These are phyloP conservation scores for Schizosaccharomyces cryophilus DNA, from an alignment of 805 yeast genomes.

Conservation along the genomic window DNA sequence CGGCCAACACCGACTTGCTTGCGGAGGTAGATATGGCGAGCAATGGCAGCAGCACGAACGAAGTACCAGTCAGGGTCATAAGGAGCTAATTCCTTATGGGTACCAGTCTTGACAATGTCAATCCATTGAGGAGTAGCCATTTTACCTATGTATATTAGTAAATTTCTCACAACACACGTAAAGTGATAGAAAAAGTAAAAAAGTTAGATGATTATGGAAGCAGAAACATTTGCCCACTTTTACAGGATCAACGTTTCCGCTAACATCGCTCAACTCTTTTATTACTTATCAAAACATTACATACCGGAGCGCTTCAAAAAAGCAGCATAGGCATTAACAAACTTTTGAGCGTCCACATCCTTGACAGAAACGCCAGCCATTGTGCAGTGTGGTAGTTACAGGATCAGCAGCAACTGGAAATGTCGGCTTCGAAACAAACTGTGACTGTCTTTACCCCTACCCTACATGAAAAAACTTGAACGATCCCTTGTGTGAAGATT, in stretches of 20 bases:
- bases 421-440: neutral
- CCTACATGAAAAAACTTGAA: neutral
- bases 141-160: conserved; percentile 22
- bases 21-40: conserved; percentile 99
- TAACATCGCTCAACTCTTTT: neutral
- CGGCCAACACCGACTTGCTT: conserved; percentile 98
- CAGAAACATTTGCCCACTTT: no score
- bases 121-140: conserved; percentile 99
- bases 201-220: no score
- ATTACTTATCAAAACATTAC: neutral
- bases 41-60: conserved; percentile 88
- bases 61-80: conserved; percentile 90
- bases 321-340: conserved; percentile 97
- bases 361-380: conserved; percentile 20
- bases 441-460: neutral
- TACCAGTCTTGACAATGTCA: conserved; percentile 96
- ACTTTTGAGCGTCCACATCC: conserved; percentile 99
- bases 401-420: neutral
- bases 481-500: no score
- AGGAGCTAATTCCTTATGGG: conserved; percentile 98
- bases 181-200: no score
- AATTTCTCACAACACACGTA: neutral
- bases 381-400: neutral
- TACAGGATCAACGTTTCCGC: neutral
- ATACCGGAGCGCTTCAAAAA: conserved; percentile 97